Percentiles rank a stretch among this genome's conserved stretches.
Conservation (phyloP, 2,329 filamentous ascomycete genomes). For the Aspergillus hiratsukae region DNA sequence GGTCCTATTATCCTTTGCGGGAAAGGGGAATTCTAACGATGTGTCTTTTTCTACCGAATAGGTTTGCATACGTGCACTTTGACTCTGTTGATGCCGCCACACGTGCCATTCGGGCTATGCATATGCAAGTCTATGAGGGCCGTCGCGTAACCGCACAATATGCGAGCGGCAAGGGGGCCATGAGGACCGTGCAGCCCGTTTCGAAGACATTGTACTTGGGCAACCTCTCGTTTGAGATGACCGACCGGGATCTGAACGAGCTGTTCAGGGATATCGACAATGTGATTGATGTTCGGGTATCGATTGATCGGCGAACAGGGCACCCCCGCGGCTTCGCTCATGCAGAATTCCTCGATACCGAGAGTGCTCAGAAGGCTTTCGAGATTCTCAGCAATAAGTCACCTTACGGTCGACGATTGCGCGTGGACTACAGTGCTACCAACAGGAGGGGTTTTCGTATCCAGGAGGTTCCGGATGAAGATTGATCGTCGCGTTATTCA, state of each 20-base stretch:
- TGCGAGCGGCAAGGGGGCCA: constrained; percentile 35
- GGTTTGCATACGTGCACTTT: constrained; percentile 65
- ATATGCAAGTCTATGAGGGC: constrained; percentile 60
- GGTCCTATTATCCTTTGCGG: neutral
- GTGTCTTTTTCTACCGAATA: constrained; percentile 27
- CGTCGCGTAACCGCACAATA: constrained; percentile 61
- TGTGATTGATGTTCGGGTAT: constrained; percentile 71
- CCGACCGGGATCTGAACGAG: constrained; percentile 74
- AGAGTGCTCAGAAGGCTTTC: constrained; percentile 59
- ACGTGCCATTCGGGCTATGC: constrained; percentile 53
- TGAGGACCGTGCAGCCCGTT: constrained; percentile 40
- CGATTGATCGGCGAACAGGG: constrained; percentile 75
- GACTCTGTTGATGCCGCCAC: constrained; percentile 50
- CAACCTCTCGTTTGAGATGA: constrained; percentile 82
- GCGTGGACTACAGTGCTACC: constrained; percentile 57
- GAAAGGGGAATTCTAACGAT: neutral
- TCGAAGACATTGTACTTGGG: constrained; percentile 73
- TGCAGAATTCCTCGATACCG: constrained; percentile 68
- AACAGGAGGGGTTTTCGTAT: constrained; percentile 2
- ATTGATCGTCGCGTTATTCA: neutral
- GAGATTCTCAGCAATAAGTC: constrained; percentile 53
- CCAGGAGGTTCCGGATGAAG: neutral
- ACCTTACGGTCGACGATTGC: constrained; percentile 63
- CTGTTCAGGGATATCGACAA: constrained; percentile 68
- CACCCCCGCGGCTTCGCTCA: constrained; percentile 81